phyloP scores from a whole-genome alignment of 345 rosid genomes.

The Syzygium aqueum region DNA sequence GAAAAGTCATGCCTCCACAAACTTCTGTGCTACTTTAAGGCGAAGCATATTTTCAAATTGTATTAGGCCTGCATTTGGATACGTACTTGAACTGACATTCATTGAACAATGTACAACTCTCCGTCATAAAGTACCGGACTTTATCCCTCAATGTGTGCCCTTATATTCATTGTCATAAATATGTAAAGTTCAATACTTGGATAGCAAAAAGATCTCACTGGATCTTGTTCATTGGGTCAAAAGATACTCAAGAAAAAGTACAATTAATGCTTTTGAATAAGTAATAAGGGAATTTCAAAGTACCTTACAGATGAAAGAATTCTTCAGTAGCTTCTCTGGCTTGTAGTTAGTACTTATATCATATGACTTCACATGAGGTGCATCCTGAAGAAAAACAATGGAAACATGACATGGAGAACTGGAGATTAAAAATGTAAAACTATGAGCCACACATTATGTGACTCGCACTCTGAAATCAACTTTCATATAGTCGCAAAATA shows the following conservation, averaged over 20 bases:
- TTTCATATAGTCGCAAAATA: neutral
- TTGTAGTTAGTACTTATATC: neutral
- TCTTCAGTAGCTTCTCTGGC: constrained; percentile 4
- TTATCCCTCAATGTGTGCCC: neutral
- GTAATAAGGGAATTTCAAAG: neutral
- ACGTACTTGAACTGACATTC: neutral
- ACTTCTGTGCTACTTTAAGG: neutral
- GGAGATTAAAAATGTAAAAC: neutral
- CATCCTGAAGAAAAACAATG: neutral
- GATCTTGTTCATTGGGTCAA: neutral
- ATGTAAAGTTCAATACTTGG: neutral
- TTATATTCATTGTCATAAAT: neutral
- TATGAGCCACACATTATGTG: neutral
- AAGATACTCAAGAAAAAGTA: neutral
- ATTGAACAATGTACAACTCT: neutral
- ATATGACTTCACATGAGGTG: neutral
- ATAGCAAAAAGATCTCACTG: neutral
- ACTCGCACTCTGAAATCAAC: neutral
- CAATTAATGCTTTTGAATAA: neutral
- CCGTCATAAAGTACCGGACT: neutral
- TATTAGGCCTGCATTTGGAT: neutral
- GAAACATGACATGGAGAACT: neutral
- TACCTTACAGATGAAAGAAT: constrained; percentile 5
- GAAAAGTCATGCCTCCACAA: neutral
- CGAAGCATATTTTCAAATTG: neutral